Evolutionary conservation across 2,329 filamentous ascomycete species (phyloP).

Genomic region (Blastomyces gilchristii): DNA sequence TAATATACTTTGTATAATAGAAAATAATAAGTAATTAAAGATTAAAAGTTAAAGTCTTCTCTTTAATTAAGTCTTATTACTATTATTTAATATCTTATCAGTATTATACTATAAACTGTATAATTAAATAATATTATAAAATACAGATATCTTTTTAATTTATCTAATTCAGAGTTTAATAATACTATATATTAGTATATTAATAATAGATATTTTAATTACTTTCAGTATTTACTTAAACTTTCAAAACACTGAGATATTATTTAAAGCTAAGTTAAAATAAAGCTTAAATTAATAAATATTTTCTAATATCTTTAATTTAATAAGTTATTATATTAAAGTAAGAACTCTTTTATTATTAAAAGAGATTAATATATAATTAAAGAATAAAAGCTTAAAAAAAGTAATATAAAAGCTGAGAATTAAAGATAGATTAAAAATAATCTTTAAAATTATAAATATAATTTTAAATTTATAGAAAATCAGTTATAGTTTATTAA

Average conservation of each 20-base stretch:
- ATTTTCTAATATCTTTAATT: background rate
- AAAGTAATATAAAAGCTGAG: background rate
- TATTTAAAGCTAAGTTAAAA: background rate
- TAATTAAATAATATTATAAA: background rate
- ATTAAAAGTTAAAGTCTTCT: background rate
- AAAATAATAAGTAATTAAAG: background rate
- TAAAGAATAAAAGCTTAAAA: background rate
- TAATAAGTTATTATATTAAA: background rate
- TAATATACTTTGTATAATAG: conserved; percentile 9
- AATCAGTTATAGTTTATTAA: too few species aligned
- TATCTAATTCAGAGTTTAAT: background rate
- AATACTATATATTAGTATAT: background rate
- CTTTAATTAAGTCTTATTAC: background rate
- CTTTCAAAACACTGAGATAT: background rate
- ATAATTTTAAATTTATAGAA: too few species aligned
- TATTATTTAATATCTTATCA: background rate
- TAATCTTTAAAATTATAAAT: too few species aligned
- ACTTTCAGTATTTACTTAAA: background rate
- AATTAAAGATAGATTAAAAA: too few species aligned
- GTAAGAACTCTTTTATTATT: background rate
- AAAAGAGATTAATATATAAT: background rate
- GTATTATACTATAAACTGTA: background rate
- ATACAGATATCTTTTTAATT: background rate
- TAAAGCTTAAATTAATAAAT: background rate
- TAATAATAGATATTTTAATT: background rate